These are phyloP conservation scores for Sporothrix euskadiensis DNA, from an alignment of 2,329 filamentous ascomycete genomes.

Conservation along the genomic window DNA sequence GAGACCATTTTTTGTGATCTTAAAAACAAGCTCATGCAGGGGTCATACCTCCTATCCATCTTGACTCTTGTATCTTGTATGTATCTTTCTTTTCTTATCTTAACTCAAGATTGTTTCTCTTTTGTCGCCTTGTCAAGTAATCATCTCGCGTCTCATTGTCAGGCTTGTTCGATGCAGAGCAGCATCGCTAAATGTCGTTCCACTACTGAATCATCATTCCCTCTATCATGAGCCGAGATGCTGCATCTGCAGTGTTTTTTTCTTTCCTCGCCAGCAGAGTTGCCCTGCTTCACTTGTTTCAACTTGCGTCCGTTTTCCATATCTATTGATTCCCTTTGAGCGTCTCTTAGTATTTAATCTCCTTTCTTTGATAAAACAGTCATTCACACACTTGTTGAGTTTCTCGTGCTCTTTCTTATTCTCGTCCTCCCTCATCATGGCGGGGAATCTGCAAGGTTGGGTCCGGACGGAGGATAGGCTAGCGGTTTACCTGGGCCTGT, in stretches of 20 bases:
- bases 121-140: background rate
- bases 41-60: background rate
- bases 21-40: background rate
- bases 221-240: background rate
- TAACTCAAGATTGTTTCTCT: background rate
- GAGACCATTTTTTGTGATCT: conserved; percentile 6
- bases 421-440: background rate
- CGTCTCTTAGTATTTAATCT: background rate
- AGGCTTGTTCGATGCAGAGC: background rate
- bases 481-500: background rate
- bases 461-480: conserved; percentile 16
- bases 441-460: conserved; percentile 7
- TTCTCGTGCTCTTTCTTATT: background rate
- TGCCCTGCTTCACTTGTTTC: background rate
- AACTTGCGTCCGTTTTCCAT: no score
- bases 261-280: background rate
- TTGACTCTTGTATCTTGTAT: background rate
- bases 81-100: background rate
- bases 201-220: conserved; percentile 9
- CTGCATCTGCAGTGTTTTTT: background rate
- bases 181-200: background rate
- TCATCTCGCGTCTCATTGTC: background rate
- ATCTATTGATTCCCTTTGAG: background rate
- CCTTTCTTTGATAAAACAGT: background rate
- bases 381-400: background rate